phyloP scores from a whole-genome alignment of 148 eudicot species.

The Rhododendron mucronatum region DNA sequence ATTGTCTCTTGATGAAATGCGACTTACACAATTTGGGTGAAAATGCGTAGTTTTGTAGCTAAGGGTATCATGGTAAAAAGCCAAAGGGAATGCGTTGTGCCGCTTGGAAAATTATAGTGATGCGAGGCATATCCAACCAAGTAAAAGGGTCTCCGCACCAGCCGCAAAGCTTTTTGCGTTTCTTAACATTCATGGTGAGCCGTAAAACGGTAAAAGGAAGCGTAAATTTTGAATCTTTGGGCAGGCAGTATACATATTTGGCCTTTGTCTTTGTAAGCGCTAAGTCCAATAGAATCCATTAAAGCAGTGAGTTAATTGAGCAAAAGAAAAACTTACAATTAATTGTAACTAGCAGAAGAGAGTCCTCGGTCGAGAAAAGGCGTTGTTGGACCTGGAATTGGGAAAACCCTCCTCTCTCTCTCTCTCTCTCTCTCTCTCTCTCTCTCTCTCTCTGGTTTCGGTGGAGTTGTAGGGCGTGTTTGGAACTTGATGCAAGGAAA shows the following conservation, averaged over 20 bases:
- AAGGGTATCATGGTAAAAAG: too few relatives aligned
- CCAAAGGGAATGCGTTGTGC: background rate
- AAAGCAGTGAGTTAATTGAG: background rate
- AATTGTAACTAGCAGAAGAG: background rate
- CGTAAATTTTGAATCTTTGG: background rate
- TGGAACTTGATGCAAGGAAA: too few relatives aligned
- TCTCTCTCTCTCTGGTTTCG: background rate
- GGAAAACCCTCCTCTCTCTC: background rate
- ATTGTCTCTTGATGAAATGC: too few relatives aligned
- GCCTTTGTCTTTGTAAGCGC: background rate
- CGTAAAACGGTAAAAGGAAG: background rate
- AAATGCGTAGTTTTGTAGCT: too few relatives aligned
- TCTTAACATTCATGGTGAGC: background rate
- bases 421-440: background rate
- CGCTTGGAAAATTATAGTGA: background rate
- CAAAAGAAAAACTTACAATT: background rate
- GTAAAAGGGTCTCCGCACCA: background rate
- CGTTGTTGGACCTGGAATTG: background rate
- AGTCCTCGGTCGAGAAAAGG: background rate
- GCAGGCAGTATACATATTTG: background rate
- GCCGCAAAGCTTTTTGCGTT: background rate
- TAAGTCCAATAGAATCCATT: background rate
- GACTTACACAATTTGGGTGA: too few relatives aligned
- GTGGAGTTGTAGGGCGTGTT: background rate
- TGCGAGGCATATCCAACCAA: background rate